Percentiles rank a stretch among this genome's conserved stretches.
These are phyloP conservation scores for Mortierella sp. DNA, from an alignment of 371 early-diverging fungal species.

Conservation along the genomic window DNA sequence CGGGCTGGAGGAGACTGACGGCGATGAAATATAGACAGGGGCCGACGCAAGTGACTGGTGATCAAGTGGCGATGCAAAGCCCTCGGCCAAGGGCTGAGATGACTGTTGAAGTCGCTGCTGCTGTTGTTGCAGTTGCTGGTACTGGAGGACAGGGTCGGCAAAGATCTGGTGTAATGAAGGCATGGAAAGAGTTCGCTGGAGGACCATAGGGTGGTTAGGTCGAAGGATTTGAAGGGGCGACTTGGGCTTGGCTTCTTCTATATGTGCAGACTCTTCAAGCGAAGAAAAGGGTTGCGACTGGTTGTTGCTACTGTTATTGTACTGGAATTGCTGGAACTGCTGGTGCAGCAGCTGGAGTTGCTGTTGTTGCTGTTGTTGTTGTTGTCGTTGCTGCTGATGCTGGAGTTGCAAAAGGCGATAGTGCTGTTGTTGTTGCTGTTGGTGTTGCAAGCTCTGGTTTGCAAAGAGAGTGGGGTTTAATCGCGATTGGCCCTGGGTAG, in stretches of 20 bases:
- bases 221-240: conserved; percentile 21
- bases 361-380: not conserved
- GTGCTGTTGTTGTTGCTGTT: not conserved
- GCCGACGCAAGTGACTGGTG: conserved; percentile 5
- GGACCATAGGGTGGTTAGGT: conserved; percentile 42
- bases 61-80: not conserved
- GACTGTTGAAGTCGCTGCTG: not conserved
- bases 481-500: not conserved
- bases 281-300: not conserved
- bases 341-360: conserved; percentile 12
- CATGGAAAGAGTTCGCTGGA: conserved; percentile 35
- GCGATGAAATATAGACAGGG: not conserved
- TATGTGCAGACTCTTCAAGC: not conserved
- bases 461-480: not conserved
- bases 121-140: conserved; percentile 7
- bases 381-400: conserved; percentile 11
- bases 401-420: not conserved
- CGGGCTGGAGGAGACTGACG: conserved; percentile 18
- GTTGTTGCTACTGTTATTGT: conserved; percentile 13
- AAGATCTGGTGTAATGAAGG: conserved; percentile 11
- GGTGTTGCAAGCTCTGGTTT: not conserved
- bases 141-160: not conserved
- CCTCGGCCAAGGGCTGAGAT: not conserved
- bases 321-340: conserved; percentile 10
- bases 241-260: not conserved